Evolutionary conservation across 1,284 basidiomycete species (phyloP).

Genomic region (Ustilago tritici): DNA sequence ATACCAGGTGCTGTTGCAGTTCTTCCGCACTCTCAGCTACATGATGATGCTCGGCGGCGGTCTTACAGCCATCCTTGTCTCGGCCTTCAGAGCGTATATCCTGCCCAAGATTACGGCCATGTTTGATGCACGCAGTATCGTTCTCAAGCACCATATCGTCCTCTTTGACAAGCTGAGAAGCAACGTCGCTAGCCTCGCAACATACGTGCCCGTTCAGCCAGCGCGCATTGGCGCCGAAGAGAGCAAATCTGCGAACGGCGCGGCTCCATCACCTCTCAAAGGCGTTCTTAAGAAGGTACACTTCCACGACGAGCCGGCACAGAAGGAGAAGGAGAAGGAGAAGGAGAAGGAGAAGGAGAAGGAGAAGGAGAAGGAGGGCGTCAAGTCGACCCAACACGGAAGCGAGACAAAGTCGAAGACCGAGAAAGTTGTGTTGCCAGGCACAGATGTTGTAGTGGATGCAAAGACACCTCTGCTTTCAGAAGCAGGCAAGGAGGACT

Average conservation of each 20-base stretch:
- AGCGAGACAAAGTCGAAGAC: constrained; percentile 13
- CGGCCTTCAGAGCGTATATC: constrained; percentile 57
- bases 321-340: constrained; percentile 18
- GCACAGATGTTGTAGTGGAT: constrained; percentile 40
- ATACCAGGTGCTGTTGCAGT: constrained; percentile 63
- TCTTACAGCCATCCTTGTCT: constrained; percentile 53
- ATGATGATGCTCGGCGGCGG: constrained; percentile 65
- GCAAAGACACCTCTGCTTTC: constrained; percentile 40
- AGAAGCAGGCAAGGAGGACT: constrained; percentile 14
- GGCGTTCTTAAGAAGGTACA: constrained; percentile 59
- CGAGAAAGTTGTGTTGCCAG: constrained; percentile 37
- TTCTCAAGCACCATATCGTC: constrained; percentile 56
- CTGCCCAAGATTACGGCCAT: constrained; percentile 57
- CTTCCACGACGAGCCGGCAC: constrained; percentile 46
- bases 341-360: constrained; percentile 30
- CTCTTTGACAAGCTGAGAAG: constrained; percentile 50
- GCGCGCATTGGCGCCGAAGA: constrained; percentile 13
- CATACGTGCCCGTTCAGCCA: constrained; percentile 33
- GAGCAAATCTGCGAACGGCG: neutral
- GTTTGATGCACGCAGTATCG: constrained; percentile 56
- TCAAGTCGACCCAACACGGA: constrained; percentile 38
- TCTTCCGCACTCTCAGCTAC: constrained; percentile 60
- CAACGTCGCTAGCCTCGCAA: constrained; percentile 30
- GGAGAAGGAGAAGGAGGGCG: constrained; percentile 32
- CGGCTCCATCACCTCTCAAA: constrained; percentile 21